These are phyloP conservation scores for Pelargonium cotyledonis DNA, from an alignment of 441 rosid species.

Conservation along the genomic window DNA sequence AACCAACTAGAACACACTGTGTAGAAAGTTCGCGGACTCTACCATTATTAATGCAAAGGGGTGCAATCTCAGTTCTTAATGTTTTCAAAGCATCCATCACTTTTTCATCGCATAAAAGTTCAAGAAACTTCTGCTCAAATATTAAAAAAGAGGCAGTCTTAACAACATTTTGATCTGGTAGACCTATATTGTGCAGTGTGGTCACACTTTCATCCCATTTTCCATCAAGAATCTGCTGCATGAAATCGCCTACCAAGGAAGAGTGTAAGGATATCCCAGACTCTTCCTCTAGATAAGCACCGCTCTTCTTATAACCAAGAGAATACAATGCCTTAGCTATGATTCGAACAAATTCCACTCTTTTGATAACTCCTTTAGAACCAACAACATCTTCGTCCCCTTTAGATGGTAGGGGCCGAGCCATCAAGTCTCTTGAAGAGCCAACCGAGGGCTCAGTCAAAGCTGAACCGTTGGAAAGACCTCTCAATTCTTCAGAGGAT, in stretches of 20 bases:
- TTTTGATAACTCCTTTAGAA: slow-evolving; percentile 47
- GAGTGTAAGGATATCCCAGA: slow-evolving; percentile 52
- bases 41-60: slow-evolving; percentile 32
- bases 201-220: slow-evolving; percentile 46
- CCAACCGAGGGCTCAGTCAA: slow-evolving; percentile 28
- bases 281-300: slow-evolving; percentile 60
- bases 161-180: slow-evolving; percentile 34
- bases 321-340: slow-evolving; percentile 51
- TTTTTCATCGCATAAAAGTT: slow-evolving; percentile 39
- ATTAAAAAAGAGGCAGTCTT: slow-evolving; percentile 51
- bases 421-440: slow-evolving; percentile 46
- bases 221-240: slow-evolving; percentile 45
- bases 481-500: slow-evolving; percentile 34
- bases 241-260: slow-evolving; percentile 34
- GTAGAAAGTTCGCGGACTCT: slow-evolving; percentile 44
- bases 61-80: slow-evolving; percentile 53
- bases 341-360: slow-evolving; percentile 52
- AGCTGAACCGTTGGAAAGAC: slow-evolving; percentile 43
- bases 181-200: slow-evolving; percentile 37
- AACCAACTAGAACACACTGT: slow-evolving; percentile 19
- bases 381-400: slow-evolving; percentile 53
- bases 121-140: slow-evolving; percentile 55
- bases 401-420: slow-evolving; percentile 49
- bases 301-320: slow-evolving; percentile 52
- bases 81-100: slow-evolving; percentile 47